Evolutionary conservation across 768 basidiomycete species (phyloP).

Genomic region (Scleroderma citrinum): DNA sequence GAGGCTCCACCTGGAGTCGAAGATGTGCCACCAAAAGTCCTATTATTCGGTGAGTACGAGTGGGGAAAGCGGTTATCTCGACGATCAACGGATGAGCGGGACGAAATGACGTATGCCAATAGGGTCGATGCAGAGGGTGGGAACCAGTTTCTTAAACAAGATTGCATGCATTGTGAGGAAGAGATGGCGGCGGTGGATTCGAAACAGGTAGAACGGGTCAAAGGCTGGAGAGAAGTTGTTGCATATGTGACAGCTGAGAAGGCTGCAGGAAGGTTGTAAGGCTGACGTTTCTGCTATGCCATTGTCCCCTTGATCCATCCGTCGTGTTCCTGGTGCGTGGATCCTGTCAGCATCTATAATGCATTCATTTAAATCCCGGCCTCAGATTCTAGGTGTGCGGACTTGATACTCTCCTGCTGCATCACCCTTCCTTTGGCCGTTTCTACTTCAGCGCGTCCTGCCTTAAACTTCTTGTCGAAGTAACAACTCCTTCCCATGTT

Average conservation of each 20-base stretch:
- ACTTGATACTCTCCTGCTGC: too few species aligned
- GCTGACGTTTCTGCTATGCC: not conserved
- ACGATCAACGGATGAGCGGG: slow-evolving; percentile 33
- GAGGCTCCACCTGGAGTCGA: slow-evolving; percentile 6
- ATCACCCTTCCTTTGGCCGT: too few species aligned
- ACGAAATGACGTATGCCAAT: slow-evolving; percentile 51
- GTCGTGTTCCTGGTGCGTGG: not conserved
- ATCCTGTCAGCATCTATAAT: not conserved
- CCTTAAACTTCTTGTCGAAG: too few species aligned
- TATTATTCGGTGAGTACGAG: slow-evolving; percentile 71
- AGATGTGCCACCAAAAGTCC: slow-evolving; percentile 41
- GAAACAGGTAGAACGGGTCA: slow-evolving; percentile 47
- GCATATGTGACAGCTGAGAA: slow-evolving; percentile 30
- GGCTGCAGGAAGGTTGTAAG: not conserved
- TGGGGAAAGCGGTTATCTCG: slow-evolving; percentile 64
- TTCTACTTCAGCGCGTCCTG: too few species aligned
- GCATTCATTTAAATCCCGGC: too few species aligned
- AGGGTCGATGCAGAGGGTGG: slow-evolving; percentile 43
- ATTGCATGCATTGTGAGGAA: slow-evolving; percentile 23
- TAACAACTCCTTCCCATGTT: too few species aligned
- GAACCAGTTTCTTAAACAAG: slow-evolving; percentile 53
- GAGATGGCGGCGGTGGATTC: slow-evolving; percentile 39
- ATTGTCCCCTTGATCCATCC: not conserved
- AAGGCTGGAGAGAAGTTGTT: slow-evolving; percentile 58
- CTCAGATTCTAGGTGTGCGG: too few species aligned